Base-by-base conservation (phyloP, 2,329 filamentous ascomycete species). In the Aspergillus transmontanensis region DNA sequence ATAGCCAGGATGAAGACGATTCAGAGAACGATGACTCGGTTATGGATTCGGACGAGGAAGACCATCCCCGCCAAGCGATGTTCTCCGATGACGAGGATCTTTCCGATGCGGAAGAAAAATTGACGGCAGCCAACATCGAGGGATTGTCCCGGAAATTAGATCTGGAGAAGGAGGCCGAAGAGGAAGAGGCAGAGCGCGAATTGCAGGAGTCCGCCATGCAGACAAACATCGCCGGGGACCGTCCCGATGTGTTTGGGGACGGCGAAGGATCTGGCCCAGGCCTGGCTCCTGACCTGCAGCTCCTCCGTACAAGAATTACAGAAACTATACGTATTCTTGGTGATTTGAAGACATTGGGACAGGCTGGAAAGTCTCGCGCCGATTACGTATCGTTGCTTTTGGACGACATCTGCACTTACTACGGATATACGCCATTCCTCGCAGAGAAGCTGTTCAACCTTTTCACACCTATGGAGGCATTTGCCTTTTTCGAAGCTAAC, bases 401-500 rank as follows among this genome's bases (percentile, higher is more conserved):
- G 65, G 91, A 93, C 79, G 95, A 99, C 74, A 91, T 98, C 63
- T 97, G 93, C 81, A 88, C 90, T 61, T 99, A 99, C 84, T 99
- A 99, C 76, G 94, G 94, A 64, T 99, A 99, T 83, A 96, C 92
- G 4, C 88, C 90, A 43, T 98, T 90, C 80, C 86, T 99, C n/a
- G 95, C 94, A 5, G 92, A 97, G 80, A 99, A 98, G 84, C 88
- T 99, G 19, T 93, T 94, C 82, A 90, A 90, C 74, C 88, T 99
- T 7, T 98, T 99, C 81, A 89, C 93, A 1, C 92, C 95, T 0
- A 89, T 90, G 71, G 95, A 99, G 81, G 95, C 95, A 0, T 96
- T 98, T 71, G 94, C 94, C 60, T 99, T 99, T 81, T 98, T 99
- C 82, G 95, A 99, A 81, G 94, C 94, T 72, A 99, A 99, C 88